Base-by-base conservation (phyloP, 257 asterid species). In the Asclepias syriaca region DNA sequence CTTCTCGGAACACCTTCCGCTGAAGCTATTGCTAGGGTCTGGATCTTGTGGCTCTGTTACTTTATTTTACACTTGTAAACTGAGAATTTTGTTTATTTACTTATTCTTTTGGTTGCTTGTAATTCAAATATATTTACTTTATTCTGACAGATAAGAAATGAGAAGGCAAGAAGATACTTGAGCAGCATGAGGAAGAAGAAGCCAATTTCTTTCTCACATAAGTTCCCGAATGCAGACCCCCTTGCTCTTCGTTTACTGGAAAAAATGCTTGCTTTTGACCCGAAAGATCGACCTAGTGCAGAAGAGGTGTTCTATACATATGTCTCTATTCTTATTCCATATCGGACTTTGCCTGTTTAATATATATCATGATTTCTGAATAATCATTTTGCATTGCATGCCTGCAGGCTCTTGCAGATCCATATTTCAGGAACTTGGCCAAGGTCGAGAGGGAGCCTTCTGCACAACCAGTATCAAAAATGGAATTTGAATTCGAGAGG, bases 401-500 rank as follows among this genome's bases (percentile, higher is more conserved):
- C 81, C 81, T 39, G 75, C 86, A 93, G 98, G 96, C 98, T 73
- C 97, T 94, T 84, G 97, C 98, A 78, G 97, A 91, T 88, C 97
- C 97, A 34, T 94, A 95, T 81, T 95, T 95, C 83, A 84, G 94
- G 79, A 95, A 95, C 88, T 86, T 95, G 84, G 96, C 98, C 72
- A 85, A 88, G 80, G 99, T 92, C 60, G 98, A 95, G 85, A 88
- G 99, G 80, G 99, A 95, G 66, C 99, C 99, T 75, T 86, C 94
- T 22, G 90, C 99, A 55, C 99, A 92, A 65, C 96, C 98, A 0
- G 96, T 95, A 51, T 88, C 97, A 32, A 95, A 95, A 84, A 88
- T 95, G 97, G 99, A 95, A 81, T 95, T 95, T 51, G 99, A 95
- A 74, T 95, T 95, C 79, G 99, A 95, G 82, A 88, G 99, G 75